Evolutionary conservation across 2,329 filamentous ascomycete species (phyloP).

Genomic region (Pseudogymnoascus sp.): DNA sequence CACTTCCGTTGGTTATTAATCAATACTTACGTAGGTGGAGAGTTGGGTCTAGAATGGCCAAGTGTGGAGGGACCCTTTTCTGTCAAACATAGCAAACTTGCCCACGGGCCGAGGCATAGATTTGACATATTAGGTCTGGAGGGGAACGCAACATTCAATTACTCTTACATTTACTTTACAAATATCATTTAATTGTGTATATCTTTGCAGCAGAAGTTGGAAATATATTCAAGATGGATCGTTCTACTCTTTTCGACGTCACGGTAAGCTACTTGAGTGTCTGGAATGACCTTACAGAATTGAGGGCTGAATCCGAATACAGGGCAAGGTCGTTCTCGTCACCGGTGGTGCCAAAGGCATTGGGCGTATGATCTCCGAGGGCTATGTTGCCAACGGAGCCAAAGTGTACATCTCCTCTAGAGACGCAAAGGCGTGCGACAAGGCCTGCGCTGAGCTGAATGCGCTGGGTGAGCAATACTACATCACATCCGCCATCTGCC

Average conservation of each 20-base stretch:
- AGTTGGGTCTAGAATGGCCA: neutral
- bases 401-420: conserved; percentile 65
- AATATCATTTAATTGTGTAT: conserved; percentile 1
- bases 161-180: neutral
- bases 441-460: conserved; percentile 52
- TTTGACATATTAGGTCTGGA: neutral
- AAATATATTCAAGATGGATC: conserved; percentile 40
- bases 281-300: neutral
- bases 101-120: conserved; percentile 3
- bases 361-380: conserved; percentile 60
- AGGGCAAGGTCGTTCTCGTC: conserved; percentile 50
- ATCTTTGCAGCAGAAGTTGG: neutral
- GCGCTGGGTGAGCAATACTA: conserved; percentile 35
- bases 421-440: conserved; percentile 52
- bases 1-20: neutral
- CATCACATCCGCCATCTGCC: neutral
- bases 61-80: neutral
- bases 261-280: conserved; percentile 38
- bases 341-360: conserved; percentile 56
- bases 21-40: conserved; percentile 6
- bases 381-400: conserved; percentile 57
- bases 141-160: neutral
- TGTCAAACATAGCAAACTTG: conserved; percentile 2
- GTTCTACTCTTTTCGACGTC: conserved; percentile 49
- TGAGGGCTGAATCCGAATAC: neutral